Percentiles rank a stretch among this genome's conserved stretches.
Evolutionary conservation across 192 early-diverging fungal genomes (phyloP).

Genomic region (Backusella tarrabulga): DNA sequence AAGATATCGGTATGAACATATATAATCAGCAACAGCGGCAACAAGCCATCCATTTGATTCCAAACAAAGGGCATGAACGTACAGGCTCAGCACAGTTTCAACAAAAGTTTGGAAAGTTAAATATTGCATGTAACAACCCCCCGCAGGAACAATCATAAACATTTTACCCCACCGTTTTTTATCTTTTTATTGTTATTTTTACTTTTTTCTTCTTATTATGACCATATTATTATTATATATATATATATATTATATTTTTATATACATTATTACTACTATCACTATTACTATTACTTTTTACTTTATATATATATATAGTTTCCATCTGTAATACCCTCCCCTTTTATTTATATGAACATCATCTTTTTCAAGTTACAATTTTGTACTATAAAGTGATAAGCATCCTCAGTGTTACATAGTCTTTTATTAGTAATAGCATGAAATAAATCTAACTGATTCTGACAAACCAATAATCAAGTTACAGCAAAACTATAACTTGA

Average conservation of each 20-base stretch:
- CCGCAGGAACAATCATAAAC: neutral
- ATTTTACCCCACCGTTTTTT: neutral
- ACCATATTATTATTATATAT: neutral
- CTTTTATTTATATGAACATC: neutral
- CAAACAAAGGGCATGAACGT: constrained; percentile 17
- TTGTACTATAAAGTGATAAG: neutral
- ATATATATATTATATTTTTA: neutral
- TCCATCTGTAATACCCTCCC: neutral
- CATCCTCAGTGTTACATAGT: neutral
- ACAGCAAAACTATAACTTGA: neutral
- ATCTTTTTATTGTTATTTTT: neutral
- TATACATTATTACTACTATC: neutral
- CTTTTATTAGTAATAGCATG: neutral
- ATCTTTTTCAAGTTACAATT: neutral
- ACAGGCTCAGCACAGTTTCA: constrained; percentile 30
- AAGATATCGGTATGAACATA: constrained; percentile 5
- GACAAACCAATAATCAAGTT: neutral
- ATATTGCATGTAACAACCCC: constrained; percentile 13
- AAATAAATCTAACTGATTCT: neutral
- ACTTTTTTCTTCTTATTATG: neutral
- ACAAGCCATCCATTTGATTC: neutral
- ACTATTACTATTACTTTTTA: neutral
- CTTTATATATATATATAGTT: neutral
- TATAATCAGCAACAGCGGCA: constrained; percentile 13
- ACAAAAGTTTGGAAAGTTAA: constrained; percentile 27